phyloP scores from a whole-genome alignment of 345 rosid species.

The Psidium friedrichsthalianum region DNA sequence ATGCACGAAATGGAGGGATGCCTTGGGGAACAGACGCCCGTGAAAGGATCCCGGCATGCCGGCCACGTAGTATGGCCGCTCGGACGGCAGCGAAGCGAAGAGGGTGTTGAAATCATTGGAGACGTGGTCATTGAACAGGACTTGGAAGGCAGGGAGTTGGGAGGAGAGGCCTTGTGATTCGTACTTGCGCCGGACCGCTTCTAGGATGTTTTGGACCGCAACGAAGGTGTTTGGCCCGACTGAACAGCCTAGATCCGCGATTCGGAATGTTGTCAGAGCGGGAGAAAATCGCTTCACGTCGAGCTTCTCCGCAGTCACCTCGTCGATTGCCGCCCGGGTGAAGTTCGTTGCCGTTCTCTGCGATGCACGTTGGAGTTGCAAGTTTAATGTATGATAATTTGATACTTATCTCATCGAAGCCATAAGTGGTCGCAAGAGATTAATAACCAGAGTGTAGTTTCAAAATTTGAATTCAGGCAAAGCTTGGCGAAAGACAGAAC shows the following conservation, averaged over 20 bases:
- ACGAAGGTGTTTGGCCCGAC: conserved; percentile 49
- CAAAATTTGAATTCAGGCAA: background rate
- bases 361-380: no score
- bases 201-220: conserved; percentile 28
- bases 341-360: no score
- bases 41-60: conserved; percentile 1
- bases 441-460: no score
- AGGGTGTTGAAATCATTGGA: conserved; percentile 42
- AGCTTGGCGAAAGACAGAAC: background rate
- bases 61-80: background rate
- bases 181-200: conserved; percentile 22
- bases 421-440: no score
- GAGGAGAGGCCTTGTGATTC: background rate
- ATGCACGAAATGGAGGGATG: background rate
- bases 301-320: conserved; percentile 25
- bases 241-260: conserved; percentile 55
- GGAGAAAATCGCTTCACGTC: conserved; percentile 8
- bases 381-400: no score
- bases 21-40: background rate
- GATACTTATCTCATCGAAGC: no score
- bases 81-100: conserved; percentile 12
- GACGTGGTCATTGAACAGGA: conserved; percentile 21
- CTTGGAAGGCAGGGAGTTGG: conserved; percentile 16
- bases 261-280: background rate
- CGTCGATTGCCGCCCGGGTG: conserved; percentile 18